Percentiles rank a stretch among this genome's conserved stretches.
Conservation (phyloP, 176 grass and related monocot genomes). For the Musa acuminata region DNA sequence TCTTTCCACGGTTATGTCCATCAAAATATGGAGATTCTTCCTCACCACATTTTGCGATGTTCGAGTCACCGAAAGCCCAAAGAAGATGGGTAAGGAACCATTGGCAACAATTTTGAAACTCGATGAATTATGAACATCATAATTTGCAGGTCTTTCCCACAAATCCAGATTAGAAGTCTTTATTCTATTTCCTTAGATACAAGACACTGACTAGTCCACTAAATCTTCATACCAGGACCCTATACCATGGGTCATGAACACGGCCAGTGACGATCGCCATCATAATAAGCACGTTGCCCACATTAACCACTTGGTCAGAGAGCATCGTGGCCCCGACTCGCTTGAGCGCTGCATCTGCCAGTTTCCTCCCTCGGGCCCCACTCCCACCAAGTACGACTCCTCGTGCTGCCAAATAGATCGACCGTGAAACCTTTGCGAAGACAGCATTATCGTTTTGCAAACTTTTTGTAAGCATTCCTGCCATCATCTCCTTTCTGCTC, state of each 20-base stretch:
- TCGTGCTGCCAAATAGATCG: conserved; percentile 46
- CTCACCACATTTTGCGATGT: no score
- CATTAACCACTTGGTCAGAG: conserved; percentile 30
- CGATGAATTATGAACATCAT: no score
- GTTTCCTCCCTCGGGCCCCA: conserved; percentile 37
- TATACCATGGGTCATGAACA: conserved; percentile 79
- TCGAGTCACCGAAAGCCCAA: no score
- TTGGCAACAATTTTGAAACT: no score
- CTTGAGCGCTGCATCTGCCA: conserved; percentile 44
- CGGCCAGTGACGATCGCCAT: conserved; percentile 40
- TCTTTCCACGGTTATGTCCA: no score
- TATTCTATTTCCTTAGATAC: no score
- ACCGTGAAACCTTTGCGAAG: conserved; percentile 58
- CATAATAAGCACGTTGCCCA: conserved; percentile 33
- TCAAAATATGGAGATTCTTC: no score
- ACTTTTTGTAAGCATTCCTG: conserved; percentile 65
- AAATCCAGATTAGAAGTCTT: no score
- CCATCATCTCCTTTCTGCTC: conserved; percentile 50
- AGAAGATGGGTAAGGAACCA: no score
- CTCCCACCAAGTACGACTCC: conserved; percentile 45
- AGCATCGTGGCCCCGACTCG: conserved; percentile 42
- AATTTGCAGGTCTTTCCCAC: no score
- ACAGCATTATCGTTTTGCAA: conserved; percentile 50
- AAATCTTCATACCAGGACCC: conserved; percentile 29
- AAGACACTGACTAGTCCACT: background rate